Conservation (phyloP, 257 asterid genomes). For the Asclepias syriaca region DNA sequence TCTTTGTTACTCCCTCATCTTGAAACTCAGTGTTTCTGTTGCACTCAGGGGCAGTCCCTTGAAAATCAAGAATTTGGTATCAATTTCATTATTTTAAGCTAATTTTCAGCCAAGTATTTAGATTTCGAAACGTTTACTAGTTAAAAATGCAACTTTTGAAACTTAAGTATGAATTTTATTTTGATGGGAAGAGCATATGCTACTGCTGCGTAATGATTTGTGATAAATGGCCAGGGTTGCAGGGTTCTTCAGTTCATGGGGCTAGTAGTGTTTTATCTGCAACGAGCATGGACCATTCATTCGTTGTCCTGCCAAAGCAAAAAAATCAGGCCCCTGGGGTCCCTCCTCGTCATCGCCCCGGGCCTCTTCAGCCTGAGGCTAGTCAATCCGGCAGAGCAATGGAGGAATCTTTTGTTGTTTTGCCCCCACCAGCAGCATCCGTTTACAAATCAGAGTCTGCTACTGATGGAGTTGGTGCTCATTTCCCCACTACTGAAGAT, state of each 20-base stretch:
- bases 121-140: neutral
- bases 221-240: slow-evolving; percentile 55
- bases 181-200: neutral
- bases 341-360: slow-evolving; percentile 69
- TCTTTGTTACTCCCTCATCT: neutral
- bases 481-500: slow-evolving; percentile 54
- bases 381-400: slow-evolving; percentile 73
- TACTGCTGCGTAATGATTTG: slow-evolving; percentile 21
- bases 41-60: neutral
- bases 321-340: slow-evolving; percentile 58
- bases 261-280: slow-evolving; percentile 58
- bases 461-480: slow-evolving; percentile 60
- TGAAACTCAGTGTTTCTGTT: neutral
- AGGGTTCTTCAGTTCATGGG: slow-evolving; percentile 66
- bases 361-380: slow-evolving; percentile 48
- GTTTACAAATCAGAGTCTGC: slow-evolving; percentile 75
- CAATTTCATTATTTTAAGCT: neutral
- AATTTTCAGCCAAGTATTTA: neutral
- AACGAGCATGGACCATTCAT: slow-evolving; percentile 79
- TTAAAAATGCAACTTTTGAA: neutral
- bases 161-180: neutral
- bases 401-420: slow-evolving; percentile 92
- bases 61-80: neutral
- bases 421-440: slow-evolving; percentile 99
- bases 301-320: slow-evolving; percentile 81